These are phyloP conservation scores for Sequoiadendron giganteum DNA, from an alignment of 75 land plant genomes.

Conservation along the genomic window DNA sequence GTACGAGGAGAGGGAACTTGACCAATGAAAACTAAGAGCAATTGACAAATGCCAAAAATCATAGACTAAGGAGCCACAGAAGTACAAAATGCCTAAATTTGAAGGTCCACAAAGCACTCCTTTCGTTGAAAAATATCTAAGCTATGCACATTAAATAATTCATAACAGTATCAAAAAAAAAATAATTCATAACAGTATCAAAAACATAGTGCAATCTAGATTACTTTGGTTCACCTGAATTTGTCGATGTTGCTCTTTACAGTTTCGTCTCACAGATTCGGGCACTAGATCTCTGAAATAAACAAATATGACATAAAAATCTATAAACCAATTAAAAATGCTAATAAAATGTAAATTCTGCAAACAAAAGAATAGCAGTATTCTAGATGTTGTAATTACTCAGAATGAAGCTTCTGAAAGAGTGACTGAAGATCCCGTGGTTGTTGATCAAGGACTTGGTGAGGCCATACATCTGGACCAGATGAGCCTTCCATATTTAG, in stretches of 20 bases:
- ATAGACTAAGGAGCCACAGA: neutral
- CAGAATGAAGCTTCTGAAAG: constrained; percentile 95
- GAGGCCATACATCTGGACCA: constrained; percentile 92
- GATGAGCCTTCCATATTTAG: constrained; percentile 14
- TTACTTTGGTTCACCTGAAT: constrained; percentile 54
- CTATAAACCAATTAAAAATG: neutral
- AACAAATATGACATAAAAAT: neutral
- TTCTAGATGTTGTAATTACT: constrained; percentile 22
- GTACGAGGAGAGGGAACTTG: neutral
- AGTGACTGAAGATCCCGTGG: constrained; percentile 76
- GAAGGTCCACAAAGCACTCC: neutral
- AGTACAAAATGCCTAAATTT: neutral
- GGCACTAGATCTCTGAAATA: constrained; percentile 67
- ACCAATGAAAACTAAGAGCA: neutral
- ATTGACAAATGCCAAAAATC: neutral
- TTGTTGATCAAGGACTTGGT: constrained; percentile 91
- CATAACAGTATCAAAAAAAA: neutral
- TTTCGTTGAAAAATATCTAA: neutral
- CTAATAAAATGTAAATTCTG: neutral
- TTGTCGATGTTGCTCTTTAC: constrained; percentile 96
- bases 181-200: neutral
- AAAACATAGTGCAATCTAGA: neutral
- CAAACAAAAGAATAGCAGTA: neutral
- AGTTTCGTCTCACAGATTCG: constrained; percentile 75
- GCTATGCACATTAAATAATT: neutral